Evolutionary conservation across 1,139 yeast species (phyloP), one percentile per base, ranked within the genome.

Genomic region (Geotrichum reessii): DNA sequence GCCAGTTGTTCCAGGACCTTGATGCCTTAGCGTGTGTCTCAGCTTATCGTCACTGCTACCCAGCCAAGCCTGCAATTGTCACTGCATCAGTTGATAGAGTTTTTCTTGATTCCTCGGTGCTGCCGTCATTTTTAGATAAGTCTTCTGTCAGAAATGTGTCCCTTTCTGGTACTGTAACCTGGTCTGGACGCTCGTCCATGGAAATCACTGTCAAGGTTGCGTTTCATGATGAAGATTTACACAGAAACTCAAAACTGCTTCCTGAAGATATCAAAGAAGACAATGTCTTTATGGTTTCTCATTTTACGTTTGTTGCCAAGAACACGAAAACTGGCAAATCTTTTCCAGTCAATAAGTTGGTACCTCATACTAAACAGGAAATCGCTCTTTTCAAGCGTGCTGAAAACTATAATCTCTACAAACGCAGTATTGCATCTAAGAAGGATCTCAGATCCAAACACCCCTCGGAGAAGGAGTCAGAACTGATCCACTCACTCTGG

Each of bases 11-110:
- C n/a, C 95, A 87, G 74, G 95, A 87, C 71, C 77, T 87, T 68
- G 95, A 87, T 69, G 87, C 95, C 2, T 76, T 89, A 63, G 95
- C 96, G 0, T 96, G 96, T 40, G 81, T 91, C 68, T 88, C 89
- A 65, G 95, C 95, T 28, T 86, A 89, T 71, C 80, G 87, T 66
- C 96, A 89, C 70, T 86, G 92, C 74, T 78, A 85, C 11, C 95
- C 95, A 0, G 91, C 93, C 1, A 88, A 85, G 69, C 95, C 95
- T 7, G 88, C 87, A 70, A 85, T 87, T 69, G 53, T 50, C 21
- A 50, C 53, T 3, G 53, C 53, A 2, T 28, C 53, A 1, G 53
- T 50, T 3, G 53, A 50, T 21, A 33, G 40, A 33, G 40, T 33
- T 33, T n/a, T 33, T 12, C 40, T 33, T 33, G 40, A 33, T 11